Percentiles rank a stretch among this genome's conserved stretches.
phyloP scores from a whole-genome alignment of 1,284 basidiomycete genomes.

The Cystobasidiaceae sp. region DNA sequence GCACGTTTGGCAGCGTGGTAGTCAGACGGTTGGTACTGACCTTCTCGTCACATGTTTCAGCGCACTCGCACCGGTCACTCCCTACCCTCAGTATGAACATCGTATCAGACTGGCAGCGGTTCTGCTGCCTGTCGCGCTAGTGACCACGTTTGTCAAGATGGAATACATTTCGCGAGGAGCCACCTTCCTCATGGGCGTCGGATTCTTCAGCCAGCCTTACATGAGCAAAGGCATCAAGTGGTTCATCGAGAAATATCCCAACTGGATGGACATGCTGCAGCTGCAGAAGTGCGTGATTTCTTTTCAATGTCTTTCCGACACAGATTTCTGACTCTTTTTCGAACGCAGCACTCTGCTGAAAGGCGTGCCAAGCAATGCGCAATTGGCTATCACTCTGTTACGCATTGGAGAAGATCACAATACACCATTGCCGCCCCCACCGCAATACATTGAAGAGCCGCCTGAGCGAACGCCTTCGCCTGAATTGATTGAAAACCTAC shows the following conservation, averaged over 20 bases:
- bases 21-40: neutral
- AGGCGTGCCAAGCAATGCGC: constrained; percentile 57
- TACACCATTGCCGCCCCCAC: constrained; percentile 52
- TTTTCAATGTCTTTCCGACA: neutral
- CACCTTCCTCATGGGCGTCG: constrained; percentile 52
- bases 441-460: constrained; percentile 34
- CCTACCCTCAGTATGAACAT: constrained; percentile 28
- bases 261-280: constrained; percentile 52
- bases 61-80: constrained; percentile 26
- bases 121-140: constrained; percentile 44
- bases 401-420: constrained; percentile 52
- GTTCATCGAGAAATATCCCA: constrained; percentile 50
- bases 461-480: constrained; percentile 17
- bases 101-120: constrained; percentile 34
- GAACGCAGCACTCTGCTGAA: constrained; percentile 51
- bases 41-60: too few relatives aligned
- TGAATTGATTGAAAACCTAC: constrained; percentile 36
- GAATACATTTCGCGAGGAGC: constrained; percentile 50
- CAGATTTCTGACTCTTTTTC: neutral
- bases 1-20: neutral
- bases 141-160: constrained; percentile 50
- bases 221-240: constrained; percentile 49
- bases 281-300: constrained; percentile 48
- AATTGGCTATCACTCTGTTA: constrained; percentile 55
- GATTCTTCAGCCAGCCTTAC: constrained; percentile 55